Conservation (phyloP, 1,139 yeast genomes). For the Diutina catenulata region DNA sequence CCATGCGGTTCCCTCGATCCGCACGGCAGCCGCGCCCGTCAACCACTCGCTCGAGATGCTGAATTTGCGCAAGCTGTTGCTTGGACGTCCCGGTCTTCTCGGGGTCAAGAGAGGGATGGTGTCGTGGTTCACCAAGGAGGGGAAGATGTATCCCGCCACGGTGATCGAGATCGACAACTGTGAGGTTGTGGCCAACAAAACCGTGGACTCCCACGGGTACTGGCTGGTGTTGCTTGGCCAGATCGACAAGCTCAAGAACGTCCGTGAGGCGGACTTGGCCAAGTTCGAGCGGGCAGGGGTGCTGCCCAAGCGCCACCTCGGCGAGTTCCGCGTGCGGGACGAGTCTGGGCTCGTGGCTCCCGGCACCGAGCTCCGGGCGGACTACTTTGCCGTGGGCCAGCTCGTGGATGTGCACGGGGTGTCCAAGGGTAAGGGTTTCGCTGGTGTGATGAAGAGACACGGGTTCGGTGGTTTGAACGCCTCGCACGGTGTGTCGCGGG, state of each 20-base stretch:
- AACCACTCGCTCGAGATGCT: constrained; percentile 48
- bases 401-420: constrained; percentile 68
- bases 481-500: constrained; percentile 89
- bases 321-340: constrained; percentile 70
- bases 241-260: constrained; percentile 58
- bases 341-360: constrained; percentile 56
- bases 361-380: constrained; percentile 74
- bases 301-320: constrained; percentile 66
- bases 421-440: constrained; percentile 93
- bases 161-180: constrained; percentile 79
- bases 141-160: constrained; percentile 69
- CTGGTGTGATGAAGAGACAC: constrained; percentile 97
- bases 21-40: constrained; percentile 29
- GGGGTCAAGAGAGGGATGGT: constrained; percentile 88
- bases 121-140: constrained; percentile 60
- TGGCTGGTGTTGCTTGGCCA: constrained; percentile 84
- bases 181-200: constrained; percentile 71
- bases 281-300: constrained; percentile 77
- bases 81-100: constrained; percentile 71
- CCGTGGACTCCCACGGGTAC: constrained; percentile 62
- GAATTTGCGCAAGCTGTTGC: constrained; percentile 53
- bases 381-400: constrained; percentile 77
- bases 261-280: constrained; percentile 44
- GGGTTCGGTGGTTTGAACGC: constrained; percentile 88
- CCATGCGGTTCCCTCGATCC: constrained; percentile 38